Percentiles rank a stretch among this genome's conserved stretches.
phyloP scores from a whole-genome alignment of 345 rosid species.

The Pistacia vera region DNA sequence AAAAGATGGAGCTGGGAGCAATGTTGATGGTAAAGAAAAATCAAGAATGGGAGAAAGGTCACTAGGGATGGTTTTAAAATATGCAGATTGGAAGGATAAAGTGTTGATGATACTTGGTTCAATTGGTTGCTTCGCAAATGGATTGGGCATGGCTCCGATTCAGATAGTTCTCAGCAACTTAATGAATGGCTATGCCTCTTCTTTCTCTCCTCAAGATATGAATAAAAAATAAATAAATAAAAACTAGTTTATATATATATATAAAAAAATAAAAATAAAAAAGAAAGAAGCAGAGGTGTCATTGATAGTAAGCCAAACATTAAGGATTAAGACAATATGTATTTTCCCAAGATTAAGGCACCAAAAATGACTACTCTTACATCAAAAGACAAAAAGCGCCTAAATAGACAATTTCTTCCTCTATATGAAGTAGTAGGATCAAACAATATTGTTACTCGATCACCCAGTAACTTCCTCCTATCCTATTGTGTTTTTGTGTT shows the following conservation, averaged over 20 bases:
- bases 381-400: no score
- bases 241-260: no score
- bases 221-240: background rate
- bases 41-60: slow-evolving; percentile 8
- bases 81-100: slow-evolving; percentile 31
- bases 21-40: background rate
- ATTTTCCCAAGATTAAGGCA: no score
- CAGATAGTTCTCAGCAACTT: slow-evolving; percentile 26
- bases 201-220: slow-evolving; percentile 15
- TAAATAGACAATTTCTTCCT: no score
- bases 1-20: background rate
- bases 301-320: no score
- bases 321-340: no score
- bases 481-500: background rate
- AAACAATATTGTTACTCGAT: no score
- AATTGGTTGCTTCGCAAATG: slow-evolving; percentile 32
- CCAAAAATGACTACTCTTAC: no score
- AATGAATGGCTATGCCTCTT: slow-evolving; percentile 27
- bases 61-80: slow-evolving; percentile 17
- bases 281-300: no score
- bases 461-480: no score
- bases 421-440: no score
- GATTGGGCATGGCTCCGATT: slow-evolving; percentile 18
- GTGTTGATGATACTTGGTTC: slow-evolving; percentile 31
- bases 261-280: no score